These are phyloP conservation scores for Saccharum hybrid DNA, from an alignment of 202 grass and related monocot genomes.

Conservation along the genomic window DNA sequence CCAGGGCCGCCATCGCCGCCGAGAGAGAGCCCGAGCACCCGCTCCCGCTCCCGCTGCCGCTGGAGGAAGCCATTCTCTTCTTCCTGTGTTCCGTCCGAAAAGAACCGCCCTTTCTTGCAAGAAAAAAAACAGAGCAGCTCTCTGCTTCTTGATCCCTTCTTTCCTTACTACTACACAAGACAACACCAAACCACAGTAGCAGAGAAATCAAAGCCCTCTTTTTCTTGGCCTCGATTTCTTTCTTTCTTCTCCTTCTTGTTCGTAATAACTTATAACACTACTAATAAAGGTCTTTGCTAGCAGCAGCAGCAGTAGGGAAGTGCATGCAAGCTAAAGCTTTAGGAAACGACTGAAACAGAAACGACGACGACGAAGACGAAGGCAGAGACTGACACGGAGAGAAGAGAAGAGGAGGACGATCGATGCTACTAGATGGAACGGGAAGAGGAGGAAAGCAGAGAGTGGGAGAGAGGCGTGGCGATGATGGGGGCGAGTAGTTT, in stretches of 20 bases:
- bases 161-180: constrained; percentile 17
- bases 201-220: neutral
- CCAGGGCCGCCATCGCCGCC: neutral
- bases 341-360: neutral
- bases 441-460: neutral
- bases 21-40: constrained; percentile 46
- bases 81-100: neutral
- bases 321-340: constrained; percentile 40
- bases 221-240: constrained; percentile 13
- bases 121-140: neutral
- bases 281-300: constrained; percentile 26
- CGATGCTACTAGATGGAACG: neutral
- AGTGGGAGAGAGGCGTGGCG: neutral
- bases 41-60: constrained; percentile 43
- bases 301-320: constrained; percentile 29
- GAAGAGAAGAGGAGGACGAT: neutral
- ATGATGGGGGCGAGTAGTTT: constrained; percentile 48
- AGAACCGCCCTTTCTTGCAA: neutral
- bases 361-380: neutral
- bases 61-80: constrained; percentile 60
- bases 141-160: constrained; percentile 13
- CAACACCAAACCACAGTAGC: neutral
- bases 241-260: neutral
- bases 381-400: neutral
- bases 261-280: neutral